A percentile compares a stretch with the other conserved stretches of the same genome.
phyloP scores from a whole-genome alignment of 768 basidiomycete species.

The Brasilioporus rufonigricans region DNA sequence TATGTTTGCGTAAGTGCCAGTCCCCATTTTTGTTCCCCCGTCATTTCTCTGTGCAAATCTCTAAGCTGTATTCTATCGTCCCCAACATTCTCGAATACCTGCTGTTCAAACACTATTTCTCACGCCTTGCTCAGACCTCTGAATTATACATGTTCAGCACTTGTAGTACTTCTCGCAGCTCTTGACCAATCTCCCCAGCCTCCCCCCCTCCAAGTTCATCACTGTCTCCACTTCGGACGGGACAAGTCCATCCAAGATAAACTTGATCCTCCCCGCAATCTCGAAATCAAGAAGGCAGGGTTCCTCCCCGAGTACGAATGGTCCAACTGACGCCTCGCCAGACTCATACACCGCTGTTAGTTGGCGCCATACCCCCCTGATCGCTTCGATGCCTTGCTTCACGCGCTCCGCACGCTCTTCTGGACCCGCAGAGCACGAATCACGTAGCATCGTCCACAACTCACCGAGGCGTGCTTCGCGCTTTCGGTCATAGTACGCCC shows the following conservation, averaged over 20 bases:
- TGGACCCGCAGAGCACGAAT: constrained; percentile 17
- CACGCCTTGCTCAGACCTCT: too few species aligned
- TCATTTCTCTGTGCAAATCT: too few species aligned
- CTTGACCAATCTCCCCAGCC: constrained; percentile 13
- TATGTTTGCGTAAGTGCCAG: too few species aligned
- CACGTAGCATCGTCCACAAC: constrained; percentile 34
- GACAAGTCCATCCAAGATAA: constrained; percentile 4
- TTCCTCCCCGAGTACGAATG: constrained; percentile 13
- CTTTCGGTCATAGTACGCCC: constrained; percentile 40
- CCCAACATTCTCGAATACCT: too few species aligned
- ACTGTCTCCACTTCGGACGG: constrained; percentile 9
- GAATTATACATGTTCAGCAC: too few species aligned
- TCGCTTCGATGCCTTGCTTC: constrained; percentile 2
- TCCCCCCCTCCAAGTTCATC: constrained; percentile 8
- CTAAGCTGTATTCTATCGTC: too few species aligned
- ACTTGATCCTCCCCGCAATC: constrained; percentile 20
- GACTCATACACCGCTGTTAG: constrained; percentile 12
- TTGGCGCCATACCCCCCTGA: constrained; percentile 30
- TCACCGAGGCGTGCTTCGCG: constrained; percentile 34
- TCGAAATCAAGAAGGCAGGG: constrained; percentile 22
- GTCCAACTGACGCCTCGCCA: neutral
- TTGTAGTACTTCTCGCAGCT: constrained; percentile 16
- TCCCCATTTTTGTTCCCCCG: too few species aligned
- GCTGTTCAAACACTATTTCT: too few species aligned
- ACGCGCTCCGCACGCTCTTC: constrained; percentile 29